Evolutionary conservation across 129 eudicot genomes (phyloP), one percentile per base, ranked within the genome.

Genomic region (Cynara cardunculus): DNA sequence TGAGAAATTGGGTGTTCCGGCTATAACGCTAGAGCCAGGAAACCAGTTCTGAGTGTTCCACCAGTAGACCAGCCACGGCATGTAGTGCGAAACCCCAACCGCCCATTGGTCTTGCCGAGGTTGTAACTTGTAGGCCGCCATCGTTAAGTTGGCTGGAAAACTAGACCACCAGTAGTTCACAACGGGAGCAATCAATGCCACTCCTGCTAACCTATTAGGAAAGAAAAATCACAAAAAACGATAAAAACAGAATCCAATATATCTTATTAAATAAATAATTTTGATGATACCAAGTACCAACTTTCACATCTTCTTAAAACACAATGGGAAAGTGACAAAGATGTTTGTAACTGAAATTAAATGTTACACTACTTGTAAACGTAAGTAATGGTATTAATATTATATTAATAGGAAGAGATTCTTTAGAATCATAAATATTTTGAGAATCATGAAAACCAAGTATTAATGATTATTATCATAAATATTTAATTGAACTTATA

Each of bases 141-240:
- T 64, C 16, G 90, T 72, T 76, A 89, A 67, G 44, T 87, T 77
- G 8, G 87, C 30, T 2, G 98, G 98, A 28, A 91, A 89, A 35
- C 92, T 80, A 78, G 90, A 78, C 97, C 98, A 94, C 95, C 97
- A 91, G 79, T 94, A 94, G 75, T 91, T 94, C 32, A 94, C 86
- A n/a, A 89, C 98, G 1, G 98, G 98, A 84, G 94, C 88, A 26
- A 94, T 26, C 68, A 94, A 79, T 39, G 91, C 84, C 34, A 85
- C 97, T 76, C 98, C 98, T 32, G 90, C 86, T 72, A 94, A 70
- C 85, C 98, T 94, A 79, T 25, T 21, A 69, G 64, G 39, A 0
- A 8, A 70, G 19, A 46, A 37, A 83, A 74, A 9, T 12, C 28
- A 74, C 25, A 16, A 1, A 14, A 10, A 39, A 39, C 14, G 11